A percentile compares a stretch with the other conserved stretches of the same genome.
phyloP scores from a whole-genome alignment of 2,329 filamentous ascomycete species.

The Alternaria triticina region DNA sequence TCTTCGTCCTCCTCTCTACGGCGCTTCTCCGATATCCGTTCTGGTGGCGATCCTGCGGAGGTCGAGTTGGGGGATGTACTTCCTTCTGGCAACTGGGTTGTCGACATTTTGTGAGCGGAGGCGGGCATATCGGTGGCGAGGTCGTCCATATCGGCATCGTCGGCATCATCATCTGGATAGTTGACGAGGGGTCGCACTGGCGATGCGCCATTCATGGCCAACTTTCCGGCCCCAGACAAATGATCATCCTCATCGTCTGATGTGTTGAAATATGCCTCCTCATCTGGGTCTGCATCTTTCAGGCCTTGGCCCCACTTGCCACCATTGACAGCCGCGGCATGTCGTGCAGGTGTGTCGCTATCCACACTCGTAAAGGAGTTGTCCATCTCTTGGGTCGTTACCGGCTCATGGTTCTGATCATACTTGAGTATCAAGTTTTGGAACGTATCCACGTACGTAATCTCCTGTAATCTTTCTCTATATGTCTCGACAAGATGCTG shows the following conservation, averaged over 20 bases:
- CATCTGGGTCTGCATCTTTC: constrained; percentile 81
- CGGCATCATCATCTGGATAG: constrained; percentile 87
- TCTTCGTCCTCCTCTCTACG: constrained; percentile 92
- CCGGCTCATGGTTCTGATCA: constrained; percentile 70
- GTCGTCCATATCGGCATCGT: constrained; percentile 64
- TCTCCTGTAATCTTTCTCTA: constrained; percentile 74
- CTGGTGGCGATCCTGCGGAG: constrained; percentile 57
- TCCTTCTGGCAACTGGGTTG: constrained; percentile 35
- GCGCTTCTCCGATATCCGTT: constrained; percentile 86
- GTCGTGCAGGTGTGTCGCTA: constrained; percentile 53
- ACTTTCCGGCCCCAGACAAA: constrained; percentile 40
- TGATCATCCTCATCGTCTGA: constrained; percentile 82
- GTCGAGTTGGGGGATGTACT: constrained; percentile 31
- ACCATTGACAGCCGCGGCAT: constrained; percentile 59
- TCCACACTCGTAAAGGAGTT: constrained; percentile 74
- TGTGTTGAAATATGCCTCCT: constrained; percentile 93
- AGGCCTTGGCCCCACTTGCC: constrained; percentile 71
- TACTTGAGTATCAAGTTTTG: constrained; percentile 75
- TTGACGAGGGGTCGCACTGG: constrained; percentile 77
- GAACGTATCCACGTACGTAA: constrained; percentile 88
- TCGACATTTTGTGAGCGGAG: constrained; percentile 34
- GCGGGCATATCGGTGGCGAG: constrained; percentile 53
- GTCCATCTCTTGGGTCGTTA: constrained; percentile 65
- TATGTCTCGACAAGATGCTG: constrained; percentile 85
- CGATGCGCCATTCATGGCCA: constrained; percentile 67